These are phyloP conservation scores for Phyllosticta citriasiana DNA, from an alignment of 2,329 filamentous ascomycete species.

Conservation along the genomic window DNA sequence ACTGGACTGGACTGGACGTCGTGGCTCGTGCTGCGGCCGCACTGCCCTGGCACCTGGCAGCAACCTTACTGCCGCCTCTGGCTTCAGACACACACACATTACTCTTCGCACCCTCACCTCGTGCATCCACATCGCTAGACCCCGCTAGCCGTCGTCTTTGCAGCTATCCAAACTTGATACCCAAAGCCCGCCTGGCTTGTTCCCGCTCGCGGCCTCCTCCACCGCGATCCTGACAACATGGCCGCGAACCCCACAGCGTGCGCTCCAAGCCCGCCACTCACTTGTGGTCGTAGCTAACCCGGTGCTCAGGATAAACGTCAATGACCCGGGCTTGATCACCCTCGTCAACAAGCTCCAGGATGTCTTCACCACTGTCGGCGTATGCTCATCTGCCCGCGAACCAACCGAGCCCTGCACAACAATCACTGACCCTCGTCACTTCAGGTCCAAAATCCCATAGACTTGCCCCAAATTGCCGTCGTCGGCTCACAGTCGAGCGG, in stretches of 20 bases:
- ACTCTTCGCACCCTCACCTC: constrained; percentile 3
- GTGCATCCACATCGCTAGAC: constrained; percentile 1
- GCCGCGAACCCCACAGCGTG: constrained; percentile 33
- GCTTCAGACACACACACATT: constrained; percentile 7
- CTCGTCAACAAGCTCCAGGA: constrained; percentile 99
- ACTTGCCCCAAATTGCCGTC: constrained; percentile 94
- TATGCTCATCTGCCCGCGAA: constrained; percentile 31
- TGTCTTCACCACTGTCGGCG: constrained; percentile 95
- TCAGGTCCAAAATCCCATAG: constrained; percentile 95
- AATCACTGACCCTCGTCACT: constrained; percentile 22
- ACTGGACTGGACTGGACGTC: neutral
- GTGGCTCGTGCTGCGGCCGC: neutral
- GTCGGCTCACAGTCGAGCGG: constrained; percentile 98
- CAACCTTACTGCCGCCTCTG: neutral
- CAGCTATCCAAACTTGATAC: neutral
- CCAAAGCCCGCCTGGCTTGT: neutral
- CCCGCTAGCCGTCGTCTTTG: constrained; percentile 4
- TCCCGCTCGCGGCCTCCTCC: constrained; percentile 5
- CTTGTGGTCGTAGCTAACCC: constrained; percentile 3
- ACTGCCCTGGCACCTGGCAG: neutral
- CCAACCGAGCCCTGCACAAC: constrained; percentile 9
- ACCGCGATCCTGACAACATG: constrained; percentile 22
- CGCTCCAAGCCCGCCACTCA: constrained; percentile 12
- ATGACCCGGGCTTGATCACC: constrained; percentile 59
- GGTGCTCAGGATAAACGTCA: constrained; percentile 54